Conservation (phyloP, 2,329 filamentous ascomycete species). For the Xylariaceae sp. region DNA sequence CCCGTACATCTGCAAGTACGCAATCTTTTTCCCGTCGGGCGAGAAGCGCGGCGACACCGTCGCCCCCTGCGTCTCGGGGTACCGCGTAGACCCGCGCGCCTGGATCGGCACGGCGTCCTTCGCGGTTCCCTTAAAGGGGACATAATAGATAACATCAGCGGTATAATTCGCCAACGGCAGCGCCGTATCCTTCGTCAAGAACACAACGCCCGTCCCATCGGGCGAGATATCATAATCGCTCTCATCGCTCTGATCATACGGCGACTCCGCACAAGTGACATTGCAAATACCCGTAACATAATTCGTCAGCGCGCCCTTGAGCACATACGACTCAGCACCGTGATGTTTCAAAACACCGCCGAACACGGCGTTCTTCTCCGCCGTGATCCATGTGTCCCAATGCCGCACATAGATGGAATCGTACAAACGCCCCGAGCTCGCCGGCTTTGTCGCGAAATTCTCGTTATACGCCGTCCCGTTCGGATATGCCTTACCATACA, state of each 20-base stretch:
- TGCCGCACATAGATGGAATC: slow-evolving; percentile 53
- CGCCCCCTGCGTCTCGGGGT: slow-evolving; percentile 33
- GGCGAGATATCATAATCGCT: slow-evolving; percentile 55
- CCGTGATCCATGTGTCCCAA: slow-evolving; percentile 53
- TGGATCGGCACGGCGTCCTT: slow-evolving; percentile 34
- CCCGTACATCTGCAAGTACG: slow-evolving; percentile 57
- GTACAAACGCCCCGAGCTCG: slow-evolving; percentile 51
- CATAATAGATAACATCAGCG: slow-evolving; percentile 33
- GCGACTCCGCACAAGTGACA: slow-evolving; percentile 38
- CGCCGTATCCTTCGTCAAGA: slow-evolving; percentile 51
- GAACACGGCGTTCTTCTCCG: slow-evolving; percentile 55
- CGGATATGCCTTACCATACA: slow-evolving; percentile 48
- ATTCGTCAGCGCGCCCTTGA: slow-evolving; percentile 32
- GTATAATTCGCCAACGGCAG: slow-evolving; percentile 51
- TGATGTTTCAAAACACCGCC: slow-evolving; percentile 45
- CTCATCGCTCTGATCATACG: slow-evolving; percentile 47
- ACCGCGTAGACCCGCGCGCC: slow-evolving; percentile 29
- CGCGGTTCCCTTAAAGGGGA: slow-evolving; percentile 30
- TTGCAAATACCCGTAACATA: slow-evolving; percentile 34
- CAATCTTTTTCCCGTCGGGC: slow-evolving; percentile 50
- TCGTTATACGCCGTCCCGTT: slow-evolving; percentile 55
- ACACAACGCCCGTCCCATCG: slow-evolving; percentile 43
- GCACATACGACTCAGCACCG: slow-evolving; percentile 25
- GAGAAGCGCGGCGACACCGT: slow-evolving; percentile 45
- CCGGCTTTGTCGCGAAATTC: slow-evolving; percentile 40